Base-by-base conservation (phyloP, 768 basidiomycete species). In the Lentinula guzmanii region DNA sequence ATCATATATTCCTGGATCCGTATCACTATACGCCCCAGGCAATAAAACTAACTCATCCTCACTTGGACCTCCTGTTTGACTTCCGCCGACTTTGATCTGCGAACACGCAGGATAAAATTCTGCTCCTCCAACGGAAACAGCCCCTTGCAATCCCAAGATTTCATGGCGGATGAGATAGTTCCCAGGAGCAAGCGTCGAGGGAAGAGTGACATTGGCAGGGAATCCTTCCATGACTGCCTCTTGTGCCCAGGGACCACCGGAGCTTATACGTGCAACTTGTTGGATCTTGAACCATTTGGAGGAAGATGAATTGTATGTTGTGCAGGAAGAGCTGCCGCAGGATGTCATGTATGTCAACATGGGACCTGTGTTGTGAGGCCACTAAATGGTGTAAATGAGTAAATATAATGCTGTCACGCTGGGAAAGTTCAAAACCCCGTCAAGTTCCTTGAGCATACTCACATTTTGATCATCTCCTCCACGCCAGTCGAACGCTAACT, bases 81-180 rank as follows among this genome's bases (percentile, higher is more conserved):
- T 79, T 10, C 90, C 89, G 2, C 77, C 73, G 41, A 92, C 70
- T 42, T 69, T 73, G 63, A 89, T 69, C 71, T 86, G 81, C 2
- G 81, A 77, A 70, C 91, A 93, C 31, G 83, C 82, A 0, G 88
- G 86, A 70, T 93, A 93, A 72, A 91, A 93, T 72, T 93, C 91
- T 2, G 89, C 91, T 18, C 87, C 88, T 5, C 85, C 84, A 16
- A 68, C 9, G 2, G 67, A 64, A n/a, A 68, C 76, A 5, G 80
- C 90, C 3, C 46, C 78, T 67, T 92, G 91, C 13, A 92, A 82
- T 9, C 87, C 86, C 70, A 92, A 86, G 71, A 92, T 87, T 70
- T 93, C 90, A 70, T 90, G 86, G 1, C 90, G 87, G 68, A 91
- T 70, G 62, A 93, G 76, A 70, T 92, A 92, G 65, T 87, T 82